Base-by-base conservation (phyloP, 1,139 yeast genomes). In the Geotrichum aggregatum region DNA sequence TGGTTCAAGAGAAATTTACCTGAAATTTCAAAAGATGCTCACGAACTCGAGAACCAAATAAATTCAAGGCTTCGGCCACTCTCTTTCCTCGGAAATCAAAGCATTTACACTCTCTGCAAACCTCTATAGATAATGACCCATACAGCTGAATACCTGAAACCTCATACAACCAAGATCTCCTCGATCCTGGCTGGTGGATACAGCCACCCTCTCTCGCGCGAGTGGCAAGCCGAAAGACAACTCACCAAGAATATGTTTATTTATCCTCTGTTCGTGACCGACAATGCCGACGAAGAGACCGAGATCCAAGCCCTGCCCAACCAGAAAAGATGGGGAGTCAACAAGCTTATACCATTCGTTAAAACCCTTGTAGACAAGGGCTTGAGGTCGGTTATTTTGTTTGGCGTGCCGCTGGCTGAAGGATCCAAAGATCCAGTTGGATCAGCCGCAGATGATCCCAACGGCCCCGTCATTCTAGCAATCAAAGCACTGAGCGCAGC, bases 371-470 rank as follows among this genome's bases (percentile, higher is more conserved):
- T 91, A 14, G 76, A 74, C 11, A 91, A 91, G 67, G 99, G 98
- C 1, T 76, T 94, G 49, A 76, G 79, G 57, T 77, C 96, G 1
- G 98, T 92, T 11, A 85, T 92, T 53, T 73, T 92, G 56, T 92
- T 92, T 69, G 99, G 99, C 24, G 97, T 94, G 11, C 92, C 95
- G 2, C 70, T 87, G 63, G 78, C 79, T 52, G 82, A 77, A 5
- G 87, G 85, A 2, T 79, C 74, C 42, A 92, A 92, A 66, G 98
- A 92, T 67, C 75, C 77, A 7, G 75, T 75, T 46, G 99, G 97
- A 16, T 79, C 96, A 1, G 81, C 89, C 42, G 98, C 99, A 1
- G 98, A 92, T 68, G 96, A 91, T 69, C 97, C 97, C 42, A 77
- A 87, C 35, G 98, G 98, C 0, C 98, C 98, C 1, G 98, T 92